Evolutionary conservation across 768 basidiomycete species (phyloP).

Genomic region (Podaxis pistillaris): DNA sequence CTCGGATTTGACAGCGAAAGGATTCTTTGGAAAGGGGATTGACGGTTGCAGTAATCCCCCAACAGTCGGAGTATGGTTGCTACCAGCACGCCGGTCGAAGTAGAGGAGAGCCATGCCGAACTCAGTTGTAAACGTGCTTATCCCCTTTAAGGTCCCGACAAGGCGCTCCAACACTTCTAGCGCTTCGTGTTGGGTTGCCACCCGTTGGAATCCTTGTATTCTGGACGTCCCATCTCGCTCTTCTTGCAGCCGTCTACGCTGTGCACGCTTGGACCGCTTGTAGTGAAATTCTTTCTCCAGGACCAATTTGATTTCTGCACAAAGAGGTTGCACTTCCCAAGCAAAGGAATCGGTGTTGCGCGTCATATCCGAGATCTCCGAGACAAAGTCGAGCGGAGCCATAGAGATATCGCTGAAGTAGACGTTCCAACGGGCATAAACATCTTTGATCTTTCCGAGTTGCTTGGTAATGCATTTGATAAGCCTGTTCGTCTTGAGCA

Average conservation of each 20-base stretch:
- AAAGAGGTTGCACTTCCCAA: neutral
- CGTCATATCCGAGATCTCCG: neutral
- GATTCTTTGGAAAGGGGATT: neutral
- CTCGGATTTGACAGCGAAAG: neutral
- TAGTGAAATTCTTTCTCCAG: neutral
- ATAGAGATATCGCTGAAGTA: neutral
- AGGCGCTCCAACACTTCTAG: neutral
- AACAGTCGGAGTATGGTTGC: neutral
- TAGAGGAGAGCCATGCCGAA: neutral
- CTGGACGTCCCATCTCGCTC: neutral
- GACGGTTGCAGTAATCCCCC: neutral
- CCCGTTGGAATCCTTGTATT: neutral
- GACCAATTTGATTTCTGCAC: neutral
- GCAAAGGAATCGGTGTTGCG: neutral
- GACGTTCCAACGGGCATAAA: neutral
- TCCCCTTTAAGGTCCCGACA: neutral
- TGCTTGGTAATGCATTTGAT: neutral
- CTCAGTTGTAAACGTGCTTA: neutral
- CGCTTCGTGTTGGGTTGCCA: neutral
- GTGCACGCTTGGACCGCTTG: neutral
- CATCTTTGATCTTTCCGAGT: neutral
- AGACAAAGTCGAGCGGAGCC: neutral
- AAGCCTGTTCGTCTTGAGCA: neutral
- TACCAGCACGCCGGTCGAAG: neutral
- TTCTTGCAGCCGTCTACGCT: neutral